Percentiles rank a stretch among this genome's conserved stretches.
phyloP scores from a whole-genome alignment of 108 stramenopile genomes.

The Nitzschia palea region DNA sequence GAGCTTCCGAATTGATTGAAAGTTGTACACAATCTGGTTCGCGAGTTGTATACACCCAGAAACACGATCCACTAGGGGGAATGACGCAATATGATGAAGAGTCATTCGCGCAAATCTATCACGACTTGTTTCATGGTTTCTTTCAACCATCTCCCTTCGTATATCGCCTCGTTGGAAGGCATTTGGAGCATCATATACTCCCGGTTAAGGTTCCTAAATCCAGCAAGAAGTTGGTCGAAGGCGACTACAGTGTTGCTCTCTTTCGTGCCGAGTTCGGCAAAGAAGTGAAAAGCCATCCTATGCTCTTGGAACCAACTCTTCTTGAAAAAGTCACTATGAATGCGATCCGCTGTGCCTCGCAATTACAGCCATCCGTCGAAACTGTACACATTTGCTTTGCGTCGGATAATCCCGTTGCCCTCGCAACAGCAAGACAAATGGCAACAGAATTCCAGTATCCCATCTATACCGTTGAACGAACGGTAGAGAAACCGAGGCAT shows the following conservation, averaged over 20 bases:
- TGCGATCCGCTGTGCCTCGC: constrained; percentile 33
- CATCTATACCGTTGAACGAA: constrained; percentile 1
- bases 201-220: too few relatives aligned
- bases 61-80: constrained; percentile 25
- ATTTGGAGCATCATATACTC: too few relatives aligned
- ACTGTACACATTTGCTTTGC: constrained; percentile 32
- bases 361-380: constrained; percentile 17
- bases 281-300: constrained; percentile 12
- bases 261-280: constrained; percentile 29
- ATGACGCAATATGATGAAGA: constrained; percentile 14
- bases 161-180: not conserved
- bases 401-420: constrained; percentile 21
- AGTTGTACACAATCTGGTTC: too few relatives aligned
- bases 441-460: not conserved
- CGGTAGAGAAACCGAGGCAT: constrained; percentile 3
- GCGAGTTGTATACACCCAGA: not conserved
- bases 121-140: constrained; percentile 22
- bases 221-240: constrained; percentile 9
- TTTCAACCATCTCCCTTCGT: constrained; percentile 29
- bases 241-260: constrained; percentile 31
- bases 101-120: constrained; percentile 15
- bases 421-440: constrained; percentile 7
- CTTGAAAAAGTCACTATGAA: constrained; percentile 6
- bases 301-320: not conserved
- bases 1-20: not conserved